Evolutionary conservation across 257 asterid genomes (phyloP), one percentile per base, ranked within the genome.

Genomic region (Solanum paucissectum): DNA sequence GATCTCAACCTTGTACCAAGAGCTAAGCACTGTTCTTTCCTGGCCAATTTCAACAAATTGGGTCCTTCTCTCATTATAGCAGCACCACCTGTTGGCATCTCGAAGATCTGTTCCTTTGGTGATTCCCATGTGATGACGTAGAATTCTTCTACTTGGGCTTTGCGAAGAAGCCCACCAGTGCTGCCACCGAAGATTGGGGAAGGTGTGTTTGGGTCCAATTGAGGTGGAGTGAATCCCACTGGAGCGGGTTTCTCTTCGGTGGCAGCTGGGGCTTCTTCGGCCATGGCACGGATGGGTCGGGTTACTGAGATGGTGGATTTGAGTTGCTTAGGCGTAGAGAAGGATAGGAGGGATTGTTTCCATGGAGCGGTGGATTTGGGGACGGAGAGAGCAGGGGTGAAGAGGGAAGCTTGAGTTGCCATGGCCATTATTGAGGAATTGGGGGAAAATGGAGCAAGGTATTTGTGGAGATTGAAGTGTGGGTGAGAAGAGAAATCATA

Each of bases 51-150:
- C 89, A 96, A 88, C 91, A 96, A 87, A 52, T 96, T 96, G 32
- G 98, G 98, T 3, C 99, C 99, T 90, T 94, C 86, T 46, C 98
- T 88, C 99, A 96, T 96, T 88, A 92, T 96, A 36, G 99, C 99
- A 12, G 99, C 99, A 46, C 99, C 99, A 72, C 99, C 98, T 0
- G 98, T 96, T 4, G 98, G 98, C 99, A 95, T 96, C 91, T 96
- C 99, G 81, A 96, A 96, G n/a, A 95, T 94, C 72, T 96, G 98
- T 83, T 96, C 99, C 89, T 95, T 95, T 1, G 99, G 98, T 1
- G 99, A 96, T 1, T 94, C 98, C 99, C 99, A 96, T 0, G 99
- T 96, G 83, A 96, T 95, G 40, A 94, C 98, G 87, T 96, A 94
- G 92, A 96, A 96, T 86, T 96, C 98, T 89, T 96, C 99, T 29